Evolutionary conservation across 352 stramenopile species (phyloP).

Genomic region (Phytophthora cactorum): DNA sequence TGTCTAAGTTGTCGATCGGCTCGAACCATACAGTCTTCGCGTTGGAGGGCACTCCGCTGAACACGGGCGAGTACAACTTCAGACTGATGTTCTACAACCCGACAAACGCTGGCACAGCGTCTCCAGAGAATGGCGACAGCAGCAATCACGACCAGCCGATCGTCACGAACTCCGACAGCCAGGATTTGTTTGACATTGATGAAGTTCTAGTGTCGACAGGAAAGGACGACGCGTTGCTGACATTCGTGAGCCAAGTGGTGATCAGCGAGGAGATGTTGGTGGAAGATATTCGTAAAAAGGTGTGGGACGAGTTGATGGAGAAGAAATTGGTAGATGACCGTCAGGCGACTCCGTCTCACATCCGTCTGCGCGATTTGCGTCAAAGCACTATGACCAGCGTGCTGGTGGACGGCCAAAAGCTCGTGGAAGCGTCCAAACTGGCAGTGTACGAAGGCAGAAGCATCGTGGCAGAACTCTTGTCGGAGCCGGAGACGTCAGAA

Average conservation of each 20-base stretch:
- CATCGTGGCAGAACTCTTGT: constrained; percentile 78
- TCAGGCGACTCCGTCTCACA: constrained; percentile 39
- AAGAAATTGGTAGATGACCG: constrained; percentile 47
- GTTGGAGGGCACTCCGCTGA: constrained; percentile 68
- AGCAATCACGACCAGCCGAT: constrained; percentile 36
- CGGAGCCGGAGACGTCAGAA: constrained; percentile 50
- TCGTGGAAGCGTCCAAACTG: constrained; percentile 71
- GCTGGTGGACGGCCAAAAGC: constrained; percentile 61
- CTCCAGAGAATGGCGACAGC: constrained; percentile 11
- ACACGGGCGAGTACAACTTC: constrained; percentile 81
- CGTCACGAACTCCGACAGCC: constrained; percentile 19
- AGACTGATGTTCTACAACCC: constrained; percentile 66
- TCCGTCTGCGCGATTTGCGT: constrained; percentile 73
- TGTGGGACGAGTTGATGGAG: constrained; percentile 51
- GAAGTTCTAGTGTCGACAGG: constrained; percentile 60
- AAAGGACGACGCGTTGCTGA: constrained; percentile 62
- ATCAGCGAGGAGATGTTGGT: constrained; percentile 81
- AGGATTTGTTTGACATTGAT: constrained; percentile 63
- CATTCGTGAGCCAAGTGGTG: constrained; percentile 65
- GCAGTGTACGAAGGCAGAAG: constrained; percentile 80
- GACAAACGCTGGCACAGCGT: neutral
- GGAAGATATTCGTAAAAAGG: constrained; percentile 67
- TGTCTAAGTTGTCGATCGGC: constrained; percentile 78
- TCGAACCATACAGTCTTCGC: constrained; percentile 74
- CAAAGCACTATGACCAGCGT: constrained; percentile 74